Conservation (phyloP, 306 rosid species). For the Vachellia collinsii region DNA sequence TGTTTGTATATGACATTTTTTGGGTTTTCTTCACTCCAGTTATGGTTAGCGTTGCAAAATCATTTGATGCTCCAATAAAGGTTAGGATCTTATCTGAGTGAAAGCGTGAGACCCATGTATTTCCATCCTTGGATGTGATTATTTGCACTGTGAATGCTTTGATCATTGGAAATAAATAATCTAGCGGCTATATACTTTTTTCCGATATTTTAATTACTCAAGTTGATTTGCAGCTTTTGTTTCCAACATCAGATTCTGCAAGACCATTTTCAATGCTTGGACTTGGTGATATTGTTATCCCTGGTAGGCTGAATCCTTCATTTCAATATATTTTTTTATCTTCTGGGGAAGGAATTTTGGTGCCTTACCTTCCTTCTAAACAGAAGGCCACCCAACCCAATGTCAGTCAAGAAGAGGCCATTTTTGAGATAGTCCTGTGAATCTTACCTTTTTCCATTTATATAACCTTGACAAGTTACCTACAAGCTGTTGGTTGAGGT, state of each 20-base stretch:
- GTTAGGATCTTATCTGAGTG: conserved; percentile 49
- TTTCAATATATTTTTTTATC: conserved; percentile 10
- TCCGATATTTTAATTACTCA: conserved; percentile 29
- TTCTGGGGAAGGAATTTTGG: not conserved
- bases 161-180: conserved; percentile 21
- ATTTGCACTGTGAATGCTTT: not conserved
- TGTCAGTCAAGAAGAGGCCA: not conserved
- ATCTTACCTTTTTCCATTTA: not conserved
- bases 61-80: conserved; percentile 99
- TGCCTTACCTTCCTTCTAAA: too few species aligned
- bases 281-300: conserved; percentile 98
- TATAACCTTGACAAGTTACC: not conserved
- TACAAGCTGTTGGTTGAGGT: too few species aligned
- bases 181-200: conserved; percentile 3
- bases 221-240: conserved; percentile 72
- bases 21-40: conserved; percentile 99
- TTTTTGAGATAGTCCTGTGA: not conserved
- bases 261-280: conserved; percentile 99
- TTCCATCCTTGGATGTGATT: not conserved
- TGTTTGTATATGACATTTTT: conserved; percentile 95
- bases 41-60: conserved; percentile 99
- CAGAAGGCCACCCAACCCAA: not conserved
- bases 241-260: conserved; percentile 86
- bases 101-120: conserved; percentile 21
- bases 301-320: conserved; percentile 66